Percentiles rank a stretch among this genome's conserved stretches.
These are phyloP conservation scores for Aspergillus oerlinghausenensis DNA, from an alignment of 2,329 filamentous ascomycete species.

Conservation along the genomic window DNA sequence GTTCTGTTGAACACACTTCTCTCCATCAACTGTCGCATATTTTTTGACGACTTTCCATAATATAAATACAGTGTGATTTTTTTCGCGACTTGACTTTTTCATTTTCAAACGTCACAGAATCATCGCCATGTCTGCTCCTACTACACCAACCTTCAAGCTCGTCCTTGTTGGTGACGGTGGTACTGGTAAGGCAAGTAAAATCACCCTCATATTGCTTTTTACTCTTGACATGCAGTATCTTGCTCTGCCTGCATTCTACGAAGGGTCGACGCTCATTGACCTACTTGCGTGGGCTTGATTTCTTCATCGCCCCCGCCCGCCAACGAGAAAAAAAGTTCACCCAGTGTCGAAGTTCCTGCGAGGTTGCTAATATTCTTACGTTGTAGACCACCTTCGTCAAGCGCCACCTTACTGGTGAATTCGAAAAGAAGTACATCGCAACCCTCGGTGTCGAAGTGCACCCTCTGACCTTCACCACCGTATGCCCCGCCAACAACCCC, in stretches of 20 bases:
- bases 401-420: conserved; percentile 99
- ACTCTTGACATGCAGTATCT: not conserved
- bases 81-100: conserved; percentile 8
- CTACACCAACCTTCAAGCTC: conserved; percentile 91
- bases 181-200: conserved; percentile 85
- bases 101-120: conserved; percentile 20
- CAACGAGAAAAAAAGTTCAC: conserved; percentile 24
- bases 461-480: conserved; percentile 94
- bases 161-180: conserved; percentile 99
- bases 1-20: conserved; percentile 14
- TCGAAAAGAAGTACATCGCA: conserved; percentile 99
- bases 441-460: conserved; percentile 99
- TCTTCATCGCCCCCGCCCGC: conserved; percentile 19
- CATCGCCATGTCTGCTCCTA: conserved; percentile 58
- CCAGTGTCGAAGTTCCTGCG: conserved; percentile 9
- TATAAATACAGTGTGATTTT: conserved; percentile 7
- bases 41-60: conserved; percentile 17
- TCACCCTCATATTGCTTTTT: conserved; percentile 7
- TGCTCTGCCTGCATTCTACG: not conserved
- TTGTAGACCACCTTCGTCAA: conserved; percentile 98
- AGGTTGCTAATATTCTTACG: conserved; percentile 19
- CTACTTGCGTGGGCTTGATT: conserved; percentile 8
- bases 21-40: conserved; percentile 18
- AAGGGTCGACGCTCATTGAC: not conserved
- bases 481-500: conserved; percentile 55